Evolutionary conservation across 2,329 filamentous ascomycete species (phyloP), one percentile per base, ranked within the genome.

Genomic region (Phoma sp.): DNA sequence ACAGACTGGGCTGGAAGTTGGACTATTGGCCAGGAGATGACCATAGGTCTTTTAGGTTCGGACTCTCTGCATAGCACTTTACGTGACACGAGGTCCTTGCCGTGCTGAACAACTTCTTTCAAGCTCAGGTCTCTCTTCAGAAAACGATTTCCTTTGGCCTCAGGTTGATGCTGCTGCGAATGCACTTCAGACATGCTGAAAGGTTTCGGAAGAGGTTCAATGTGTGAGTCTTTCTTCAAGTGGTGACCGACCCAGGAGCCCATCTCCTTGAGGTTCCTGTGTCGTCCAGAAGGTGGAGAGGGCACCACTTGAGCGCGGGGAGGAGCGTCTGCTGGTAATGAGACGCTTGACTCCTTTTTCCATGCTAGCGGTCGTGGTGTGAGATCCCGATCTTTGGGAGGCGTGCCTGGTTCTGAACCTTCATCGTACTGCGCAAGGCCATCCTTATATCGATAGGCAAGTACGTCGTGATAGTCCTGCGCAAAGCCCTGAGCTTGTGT

Each of bases 381-480:
- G 3, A 62, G 24, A 4, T 59, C 43, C 17, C 51, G 43, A 25
- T 62, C 45, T n/a, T 58, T 43, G 1, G 47, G 48, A 12, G 39
- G 52, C 22, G 44, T 6, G 15, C 35, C 46, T 6, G 41, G 33
- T 27, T 12, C 6, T n/a, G 6, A 8, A 19, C 8, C 6, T 27
- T 46, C 53, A 19, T 41, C 55, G 43, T 51, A 4, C 15, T 17
- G 22, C n/a, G 21, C 10, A 19, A 31, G 31, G 4, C 32, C 44
- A 35, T 64, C 58, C n/a, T 65, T 58, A 39, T 69, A 69, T 33
- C 66, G 64, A 24, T 69, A 62, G 13, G 58, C 57, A 6, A 73
- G 46, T 5, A 69, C 51, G 29, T 65, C 53, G 37, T 73, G 71
- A 32, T 72, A 73, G 17, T 72, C 71, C 50, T 72, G 67, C 12